Evolutionary conservation across 1,284 basidiomycete genomes (phyloP).

Genomic region (Takashimella tepidaria): DNA sequence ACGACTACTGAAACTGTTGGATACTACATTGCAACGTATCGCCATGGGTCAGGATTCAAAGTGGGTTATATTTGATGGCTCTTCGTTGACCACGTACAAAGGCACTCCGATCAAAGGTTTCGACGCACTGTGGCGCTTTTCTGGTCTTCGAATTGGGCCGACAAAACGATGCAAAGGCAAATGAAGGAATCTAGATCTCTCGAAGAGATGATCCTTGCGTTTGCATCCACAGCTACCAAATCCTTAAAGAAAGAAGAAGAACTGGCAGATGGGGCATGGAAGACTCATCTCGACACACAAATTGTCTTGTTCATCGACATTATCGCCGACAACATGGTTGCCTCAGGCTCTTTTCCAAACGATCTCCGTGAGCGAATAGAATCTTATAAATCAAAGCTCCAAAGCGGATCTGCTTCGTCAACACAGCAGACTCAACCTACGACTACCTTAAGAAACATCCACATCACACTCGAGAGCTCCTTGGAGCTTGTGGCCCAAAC

Average conservation of each 20-base stretch:
- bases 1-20: slow-evolving; percentile 80
- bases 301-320: slow-evolving; percentile 82
- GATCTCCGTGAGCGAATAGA: slow-evolving; percentile 55
- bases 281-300: slow-evolving; percentile 83
- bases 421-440: neutral
- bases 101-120: slow-evolving; percentile 80
- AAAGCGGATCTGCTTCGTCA: neutral
- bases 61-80: slow-evolving; percentile 52
- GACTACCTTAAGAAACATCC: neutral
- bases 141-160: slow-evolving; percentile 73
- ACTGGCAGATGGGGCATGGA: slow-evolving; percentile 82
- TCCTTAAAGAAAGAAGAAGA: slow-evolving; percentile 68
- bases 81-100: slow-evolving; percentile 36
- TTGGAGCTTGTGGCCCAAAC: neutral
- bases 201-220: slow-evolving; percentile 93
- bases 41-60: slow-evolving; percentile 82
- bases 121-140: slow-evolving; percentile 84
- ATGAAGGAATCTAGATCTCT: slow-evolving; percentile 96
- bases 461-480: neutral
- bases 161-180: slow-evolving; percentile 74
- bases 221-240: slow-evolving; percentile 81
- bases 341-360: slow-evolving; percentile 68
- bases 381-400: neutral
- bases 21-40: slow-evolving; percentile 78
- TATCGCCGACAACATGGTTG: slow-evolving; percentile 69